Evolutionary conservation across 495 filamentous ascomycete genomes (phyloP).

Genomic region (Aspergillus heteromorphus): DNA sequence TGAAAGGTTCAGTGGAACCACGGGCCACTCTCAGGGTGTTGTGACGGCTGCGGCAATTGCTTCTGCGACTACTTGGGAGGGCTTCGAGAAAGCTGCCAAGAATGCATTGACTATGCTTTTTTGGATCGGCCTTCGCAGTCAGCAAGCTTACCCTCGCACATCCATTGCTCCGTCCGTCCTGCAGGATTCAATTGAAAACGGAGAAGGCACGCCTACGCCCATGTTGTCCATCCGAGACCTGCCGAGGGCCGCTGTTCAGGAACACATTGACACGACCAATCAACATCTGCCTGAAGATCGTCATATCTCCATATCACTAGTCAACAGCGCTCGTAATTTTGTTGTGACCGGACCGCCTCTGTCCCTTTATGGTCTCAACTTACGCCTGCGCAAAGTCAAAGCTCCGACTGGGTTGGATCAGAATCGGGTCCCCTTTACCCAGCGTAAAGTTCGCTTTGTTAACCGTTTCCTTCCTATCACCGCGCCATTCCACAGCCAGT

Average conservation of each 20-base stretch:
- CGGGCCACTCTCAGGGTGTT: conserved; percentile 95
- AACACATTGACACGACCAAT: conserved; percentile 93
- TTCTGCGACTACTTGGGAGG: conserved; percentile 81
- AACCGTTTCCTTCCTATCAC: conserved; percentile 98
- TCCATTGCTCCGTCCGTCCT: conserved; percentile 86
- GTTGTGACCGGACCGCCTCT: conserved; percentile 95
- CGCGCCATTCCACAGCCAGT: conserved; percentile 95
- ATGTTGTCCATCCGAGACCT: conserved; percentile 98
- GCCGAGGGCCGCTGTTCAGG: conserved; percentile 74
- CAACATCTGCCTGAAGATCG: conserved; percentile 86
- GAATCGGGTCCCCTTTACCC: conserved; percentile 86
- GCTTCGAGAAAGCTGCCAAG: conserved; percentile 69
- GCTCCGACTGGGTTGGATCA: conserved; percentile 95
- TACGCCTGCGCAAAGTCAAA: conserved; percentile 91
- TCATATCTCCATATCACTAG: conserved; percentile 89
- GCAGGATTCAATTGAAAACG: conserved; percentile 91
- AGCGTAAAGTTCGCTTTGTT: conserved; percentile 92
- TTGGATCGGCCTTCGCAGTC: conserved; percentile 98
- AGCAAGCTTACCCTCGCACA: conserved; percentile 92
- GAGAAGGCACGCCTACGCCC: conserved; percentile 88
- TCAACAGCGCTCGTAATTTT: conserved; percentile 95
- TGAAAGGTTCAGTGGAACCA: conserved; percentile 76
- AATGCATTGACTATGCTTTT: conserved; percentile 90
- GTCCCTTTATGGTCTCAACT: conserved; percentile 91
- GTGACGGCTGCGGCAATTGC: conserved; percentile 91